Evolutionary conservation across 2,329 filamentous ascomycete genomes (phyloP), one percentile per base, ranked within the genome.

Genomic region (Aspergillus puulaauensis): DNA sequence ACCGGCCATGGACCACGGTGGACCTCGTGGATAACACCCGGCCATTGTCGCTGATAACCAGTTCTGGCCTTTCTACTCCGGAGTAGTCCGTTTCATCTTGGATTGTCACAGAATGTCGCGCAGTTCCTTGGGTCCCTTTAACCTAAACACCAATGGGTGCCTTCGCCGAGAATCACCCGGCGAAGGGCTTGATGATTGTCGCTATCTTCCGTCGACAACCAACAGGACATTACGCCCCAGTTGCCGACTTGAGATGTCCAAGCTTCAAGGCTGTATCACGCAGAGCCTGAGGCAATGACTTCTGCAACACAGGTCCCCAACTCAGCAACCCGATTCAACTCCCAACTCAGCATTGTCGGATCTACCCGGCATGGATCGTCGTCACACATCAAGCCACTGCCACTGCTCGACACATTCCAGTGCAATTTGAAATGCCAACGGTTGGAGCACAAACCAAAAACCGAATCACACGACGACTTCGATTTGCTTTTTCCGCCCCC

Each of bases 331-430:
- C 46, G 40, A 44, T 12, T 21, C 17, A 19, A 24, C 49, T n/a
- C 57, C 62, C 58, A 58, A 58, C 52, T 60, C 63, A 60, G 61
- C 46, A 60, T 44, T 63, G 57, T 65, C 60, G 63, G 63, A 56
- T 63, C 55, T 55, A 52, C 54, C 54, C 51, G 52, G 33, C 40
- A 39, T 53, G 41, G 27, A 51, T 51, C 39, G 14, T 11, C 39
- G 47, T 56, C 31, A 46, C 24, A 51, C 54, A 17, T 49, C 43
- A 24, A 37, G 15, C 24, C n/a, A 12, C 27, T 12, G 33, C 31
- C 15, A 37, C 27, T 17, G 4, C 4, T 19, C 7, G 48, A 24
- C 4, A 37, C 44, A 46, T 44, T 40, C 35, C 48, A 27, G 21
- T 31, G 8, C 8, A 39, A 31, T 39, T n/a, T 27, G 27, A 24